Evolutionary conservation across 805 yeast genomes (phyloP).

Genomic region (Nematodospora valgi): DNA sequence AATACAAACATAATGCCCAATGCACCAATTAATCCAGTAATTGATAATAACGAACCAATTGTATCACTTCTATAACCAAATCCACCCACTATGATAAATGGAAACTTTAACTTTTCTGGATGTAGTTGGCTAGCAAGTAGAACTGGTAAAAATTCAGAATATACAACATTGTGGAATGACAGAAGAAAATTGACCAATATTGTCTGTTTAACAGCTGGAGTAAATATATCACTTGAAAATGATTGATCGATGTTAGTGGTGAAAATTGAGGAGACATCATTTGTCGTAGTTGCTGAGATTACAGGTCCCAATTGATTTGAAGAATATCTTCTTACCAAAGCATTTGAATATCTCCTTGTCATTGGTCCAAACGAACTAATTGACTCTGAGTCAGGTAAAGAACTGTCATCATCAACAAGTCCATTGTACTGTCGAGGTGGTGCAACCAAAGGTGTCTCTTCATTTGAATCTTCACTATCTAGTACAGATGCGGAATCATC

Average conservation of each 20-base stretch:
- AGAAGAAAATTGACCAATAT: constrained; percentile 37
- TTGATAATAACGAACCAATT: constrained; percentile 50
- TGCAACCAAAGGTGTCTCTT: constrained; percentile 1
- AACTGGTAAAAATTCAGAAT: constrained; percentile 54
- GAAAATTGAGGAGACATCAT: constrained; percentile 5
- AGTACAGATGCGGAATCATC: neutral
- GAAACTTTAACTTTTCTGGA: constrained; percentile 36
- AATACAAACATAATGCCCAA: constrained; percentile 46
- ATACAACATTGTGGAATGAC: constrained; percentile 48
- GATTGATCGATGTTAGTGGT: constrained; percentile 13
- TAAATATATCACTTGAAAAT: constrained; percentile 21
- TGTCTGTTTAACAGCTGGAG: constrained; percentile 27
- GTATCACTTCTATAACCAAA: constrained; percentile 44
- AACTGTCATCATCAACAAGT: constrained; percentile 9
- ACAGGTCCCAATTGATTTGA: constrained; percentile 10
- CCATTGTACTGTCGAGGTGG: constrained; percentile 1
- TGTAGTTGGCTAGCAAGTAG: constrained; percentile 39
- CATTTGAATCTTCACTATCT: constrained; percentile 3
- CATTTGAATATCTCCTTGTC: constrained; percentile 17
- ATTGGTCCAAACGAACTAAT: constrained; percentile 10
- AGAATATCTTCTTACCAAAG: constrained; percentile 19
- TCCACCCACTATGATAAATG: constrained; percentile 50
- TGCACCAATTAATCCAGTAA: constrained; percentile 53
- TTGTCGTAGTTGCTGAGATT: constrained; percentile 8
- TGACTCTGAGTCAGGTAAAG: constrained; percentile 5